These are phyloP conservation scores for Papiliotrema nemorosa DNA, from an alignment of 1,284 basidiomycete genomes.

Conservation along the genomic window DNA sequence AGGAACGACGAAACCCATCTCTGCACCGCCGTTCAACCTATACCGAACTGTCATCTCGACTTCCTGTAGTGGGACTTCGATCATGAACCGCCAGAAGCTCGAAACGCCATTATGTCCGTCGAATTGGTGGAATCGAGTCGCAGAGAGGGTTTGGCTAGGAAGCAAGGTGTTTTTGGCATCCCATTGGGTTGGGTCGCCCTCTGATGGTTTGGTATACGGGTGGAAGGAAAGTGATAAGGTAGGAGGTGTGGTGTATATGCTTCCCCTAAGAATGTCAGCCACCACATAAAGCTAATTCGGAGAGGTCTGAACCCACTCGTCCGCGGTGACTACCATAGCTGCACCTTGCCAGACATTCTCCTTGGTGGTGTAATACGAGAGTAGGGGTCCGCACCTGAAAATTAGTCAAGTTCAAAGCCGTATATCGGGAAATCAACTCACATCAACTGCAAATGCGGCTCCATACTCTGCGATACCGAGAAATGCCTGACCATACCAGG, in stretches of 20 bases:
- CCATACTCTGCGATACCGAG: conserved; percentile 39
- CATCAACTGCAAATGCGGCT: conserved; percentile 51
- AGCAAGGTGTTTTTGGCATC: conserved; percentile 16
- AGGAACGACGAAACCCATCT: conserved; percentile 79
- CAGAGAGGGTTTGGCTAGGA: conserved; percentile 50
- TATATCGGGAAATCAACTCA: conserved; percentile 17
- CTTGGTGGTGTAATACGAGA: conserved; percentile 84
- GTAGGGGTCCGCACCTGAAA: conserved; percentile 64
- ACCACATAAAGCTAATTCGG: too few relatives aligned
- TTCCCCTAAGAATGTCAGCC: too few relatives aligned
- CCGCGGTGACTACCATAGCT: conserved; percentile 68
- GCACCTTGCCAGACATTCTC: conserved; percentile 79
- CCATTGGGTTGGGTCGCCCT: conserved; percentile 13
- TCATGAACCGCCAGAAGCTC: conserved; percentile 92
- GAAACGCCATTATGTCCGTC: conserved; percentile 65
- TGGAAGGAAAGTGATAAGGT: conserved; percentile 60
- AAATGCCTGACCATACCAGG: conserved; percentile 26
- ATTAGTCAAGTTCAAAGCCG: background rate
- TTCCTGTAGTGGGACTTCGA: conserved; percentile 71
- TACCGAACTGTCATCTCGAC: conserved; percentile 78
- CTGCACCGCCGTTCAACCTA: conserved; percentile 69
- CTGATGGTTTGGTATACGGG: conserved; percentile 30
- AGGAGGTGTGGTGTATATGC: conserved; percentile 72
- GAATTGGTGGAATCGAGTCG: conserved; percentile 78
- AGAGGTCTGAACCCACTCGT: background rate